A percentile compares a stretch with the other conserved stretches of the same genome.
These are phyloP conservation scores for Apiospora phragmitis DNA, from an alignment of 2,329 filamentous ascomycete genomes.

Conservation along the genomic window DNA sequence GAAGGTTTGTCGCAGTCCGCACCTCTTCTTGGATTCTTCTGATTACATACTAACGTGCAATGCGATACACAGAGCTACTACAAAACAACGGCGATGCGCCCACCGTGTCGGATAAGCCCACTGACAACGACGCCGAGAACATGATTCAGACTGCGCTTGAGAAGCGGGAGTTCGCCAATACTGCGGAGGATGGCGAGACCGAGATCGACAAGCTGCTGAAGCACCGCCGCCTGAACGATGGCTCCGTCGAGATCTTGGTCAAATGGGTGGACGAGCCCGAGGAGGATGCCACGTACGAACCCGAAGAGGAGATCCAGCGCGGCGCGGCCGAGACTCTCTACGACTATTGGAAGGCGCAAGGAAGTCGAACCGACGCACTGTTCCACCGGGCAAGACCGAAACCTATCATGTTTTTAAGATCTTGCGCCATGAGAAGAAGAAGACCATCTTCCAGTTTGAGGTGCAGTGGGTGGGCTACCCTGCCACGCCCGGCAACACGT, in stretches of 20 bases:
- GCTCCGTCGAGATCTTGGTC: constrained; percentile 31
- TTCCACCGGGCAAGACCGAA: constrained; percentile 29
- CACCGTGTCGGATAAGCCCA: constrained; percentile 3
- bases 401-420: constrained; percentile 31
- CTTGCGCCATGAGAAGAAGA: constrained; percentile 28
- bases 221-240: constrained; percentile 24
- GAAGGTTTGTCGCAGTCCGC: neutral
- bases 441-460: constrained; percentile 29
- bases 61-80: constrained; percentile 3
- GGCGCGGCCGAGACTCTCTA: constrained; percentile 33
- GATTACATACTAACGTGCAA: neutral
- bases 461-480: constrained; percentile 36
- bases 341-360: constrained; percentile 33
- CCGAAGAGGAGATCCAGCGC: constrained; percentile 35
- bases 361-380: constrained; percentile 30
- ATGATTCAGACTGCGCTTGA: constrained; percentile 12
- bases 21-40: neutral
- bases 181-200: constrained; percentile 9
- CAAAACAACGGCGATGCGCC: neutral
- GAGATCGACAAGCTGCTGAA: constrained; percentile 29
- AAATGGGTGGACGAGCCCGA: constrained; percentile 30
- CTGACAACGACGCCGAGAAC: constrained; percentile 1
- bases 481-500: constrained; percentile 26
- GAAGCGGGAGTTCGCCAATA: constrained; percentile 24
- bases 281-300: constrained; percentile 33